Evolutionary conservation across 331 rosid species (phyloP).

Genomic region (Rosa hybrid): DNA sequence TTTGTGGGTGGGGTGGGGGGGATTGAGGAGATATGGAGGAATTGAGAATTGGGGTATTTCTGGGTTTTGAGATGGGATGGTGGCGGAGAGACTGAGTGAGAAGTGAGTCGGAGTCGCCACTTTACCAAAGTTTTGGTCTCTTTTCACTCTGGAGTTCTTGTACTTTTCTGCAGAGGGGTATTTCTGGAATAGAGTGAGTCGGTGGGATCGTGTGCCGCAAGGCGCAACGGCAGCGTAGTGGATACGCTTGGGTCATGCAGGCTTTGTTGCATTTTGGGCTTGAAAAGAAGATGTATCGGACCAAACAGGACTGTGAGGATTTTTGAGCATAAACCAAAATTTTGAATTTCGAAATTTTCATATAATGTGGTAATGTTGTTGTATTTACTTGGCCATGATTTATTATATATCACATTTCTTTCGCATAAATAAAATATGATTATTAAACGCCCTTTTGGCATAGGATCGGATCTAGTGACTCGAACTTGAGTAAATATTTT

Average conservation of each 20-base stretch:
- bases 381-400: no score
- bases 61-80: background rate
- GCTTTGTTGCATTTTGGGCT: background rate
- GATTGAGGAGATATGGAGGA: no score
- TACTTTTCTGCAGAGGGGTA: background rate
- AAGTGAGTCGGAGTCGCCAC: background rate
- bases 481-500: no score
- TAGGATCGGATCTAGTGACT: no score
- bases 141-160: background rate
- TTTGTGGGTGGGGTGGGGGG: background rate
- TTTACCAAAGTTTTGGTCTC: background rate
- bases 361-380: no score
- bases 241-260: no score
- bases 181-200: background rate
- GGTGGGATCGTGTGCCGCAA: background rate
- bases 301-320: background rate
- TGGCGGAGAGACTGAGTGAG: slow-evolving; percentile 4
- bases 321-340: no score
- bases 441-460: no score
- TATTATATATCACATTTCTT: no score
- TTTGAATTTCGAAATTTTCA: no score
- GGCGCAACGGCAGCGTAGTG: background rate
- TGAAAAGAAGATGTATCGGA: background rate
- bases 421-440: no score
- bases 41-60: background rate